Evolutionary conservation across 75 land plant species (phyloP).

Genomic region (Cunninghamia lanceolata): DNA sequence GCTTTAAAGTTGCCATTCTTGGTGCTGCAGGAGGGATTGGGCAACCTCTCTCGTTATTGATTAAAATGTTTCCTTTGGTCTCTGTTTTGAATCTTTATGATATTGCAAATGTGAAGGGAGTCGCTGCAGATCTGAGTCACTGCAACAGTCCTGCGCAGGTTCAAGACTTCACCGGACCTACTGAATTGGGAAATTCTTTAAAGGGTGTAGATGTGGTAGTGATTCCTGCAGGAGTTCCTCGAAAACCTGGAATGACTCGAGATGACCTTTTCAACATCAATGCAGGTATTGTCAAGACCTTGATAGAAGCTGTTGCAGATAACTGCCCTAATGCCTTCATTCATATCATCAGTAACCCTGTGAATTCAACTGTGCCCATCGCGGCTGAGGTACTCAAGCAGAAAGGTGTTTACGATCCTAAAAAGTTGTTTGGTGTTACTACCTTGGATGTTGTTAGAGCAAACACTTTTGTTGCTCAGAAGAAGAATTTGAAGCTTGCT

Average conservation of each 20-base stretch:
- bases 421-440: conserved; percentile 48
- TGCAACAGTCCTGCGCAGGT: conserved; percentile 88
- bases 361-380: conserved; percentile 51
- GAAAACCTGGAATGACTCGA: conserved; percentile 20
- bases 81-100: conserved; percentile 94
- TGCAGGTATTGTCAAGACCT: conserved; percentile 19
- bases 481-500: conserved; percentile 33
- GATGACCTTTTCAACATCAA: conserved; percentile 29
- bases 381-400: conserved; percentile 51
- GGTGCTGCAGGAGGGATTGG: conserved; percentile 99
- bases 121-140: conserved; percentile 94
- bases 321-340: conserved; percentile 24
- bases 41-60: conserved; percentile 80
- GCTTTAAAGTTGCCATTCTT: conserved; percentile 51
- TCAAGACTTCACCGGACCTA: conserved; percentile 66
- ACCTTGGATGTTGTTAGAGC: conserved; percentile 51
- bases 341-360: conserved; percentile 51
- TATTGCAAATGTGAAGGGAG: conserved; percentile 92
- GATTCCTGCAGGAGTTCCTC: conserved; percentile 26
- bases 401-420: conserved; percentile 41
- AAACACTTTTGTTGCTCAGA: conserved; percentile 53
- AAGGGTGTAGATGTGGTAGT: conserved; percentile 44
- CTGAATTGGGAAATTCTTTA: conserved; percentile 38
- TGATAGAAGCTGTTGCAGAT: conserved; percentile 17
- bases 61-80: conserved; percentile 92